These are phyloP conservation scores for Deinandra increscens DNA, from an alignment of 129 eudicot species.

Conservation along the genomic window DNA sequence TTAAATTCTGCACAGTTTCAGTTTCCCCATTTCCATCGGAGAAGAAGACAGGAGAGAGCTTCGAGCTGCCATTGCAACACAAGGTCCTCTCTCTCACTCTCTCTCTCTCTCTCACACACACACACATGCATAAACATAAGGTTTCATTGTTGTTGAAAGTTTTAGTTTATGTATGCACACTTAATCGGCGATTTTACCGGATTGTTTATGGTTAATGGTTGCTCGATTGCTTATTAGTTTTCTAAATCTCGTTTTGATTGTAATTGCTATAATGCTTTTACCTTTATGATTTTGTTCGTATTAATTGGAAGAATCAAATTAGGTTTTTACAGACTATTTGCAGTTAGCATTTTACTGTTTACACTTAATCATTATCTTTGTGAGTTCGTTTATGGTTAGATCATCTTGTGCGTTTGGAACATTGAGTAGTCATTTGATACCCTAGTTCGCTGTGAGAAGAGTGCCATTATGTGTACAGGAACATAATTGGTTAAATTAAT, in stretches of 20 bases:
- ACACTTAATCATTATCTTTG: neutral
- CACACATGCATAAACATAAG: neutral
- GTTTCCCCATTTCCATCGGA: slow-evolving; percentile 26
- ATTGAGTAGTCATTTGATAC: neutral
- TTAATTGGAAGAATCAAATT: neutral
- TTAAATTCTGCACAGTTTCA: slow-evolving; percentile 16
- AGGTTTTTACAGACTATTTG: neutral
- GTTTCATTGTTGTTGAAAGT: neutral
- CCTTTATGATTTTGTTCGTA: neutral
- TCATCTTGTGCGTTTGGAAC: neutral
- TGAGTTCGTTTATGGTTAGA: neutral
- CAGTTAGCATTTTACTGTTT: neutral
- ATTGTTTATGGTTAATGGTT: neutral
- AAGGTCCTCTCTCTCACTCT: too few relatives aligned
- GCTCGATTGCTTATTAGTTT: neutral
- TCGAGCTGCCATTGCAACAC: slow-evolving; percentile 59
- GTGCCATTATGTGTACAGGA: too few relatives aligned
- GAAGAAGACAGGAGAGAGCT: slow-evolving; percentile 24
- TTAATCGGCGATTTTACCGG: neutral
- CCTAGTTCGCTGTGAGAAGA: too few relatives aligned
- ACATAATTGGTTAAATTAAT: too few relatives aligned
- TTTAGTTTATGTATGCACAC: neutral
- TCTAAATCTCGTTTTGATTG: neutral
- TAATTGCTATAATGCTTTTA: neutral
- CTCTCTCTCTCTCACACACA: slow-evolving; percentile 50